Evolutionary conservation across 257 asterid genomes (phyloP), one percentile per base, ranked within the genome.

Genomic region (Solanum sitiens): DNA sequence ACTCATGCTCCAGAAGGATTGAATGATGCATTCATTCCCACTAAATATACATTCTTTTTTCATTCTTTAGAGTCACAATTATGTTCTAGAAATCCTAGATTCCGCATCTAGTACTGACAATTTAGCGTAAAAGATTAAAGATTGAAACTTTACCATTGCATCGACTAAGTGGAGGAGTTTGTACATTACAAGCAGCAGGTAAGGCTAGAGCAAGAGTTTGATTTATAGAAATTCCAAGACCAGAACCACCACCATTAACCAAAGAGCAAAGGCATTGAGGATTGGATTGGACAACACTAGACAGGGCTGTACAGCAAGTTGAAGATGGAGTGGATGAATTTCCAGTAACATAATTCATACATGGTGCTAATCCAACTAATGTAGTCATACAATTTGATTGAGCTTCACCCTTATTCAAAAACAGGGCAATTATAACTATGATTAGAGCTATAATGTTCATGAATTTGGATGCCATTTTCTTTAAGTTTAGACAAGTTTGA

Each of bases 151-250:
- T 89, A 92, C 96, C 93, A 4, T 89, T 89, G 84, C 96, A 94
- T 30, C 61, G 89, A 86, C 91, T 91, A 27, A 84, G 73, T 2
- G 93, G 89, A 59, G 94, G 94, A 79, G 96, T 92, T 25, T 65
- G 90, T 40, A 94, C 92, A 8, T 90, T 90, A 68, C 96, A 94
- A 71, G 90, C 86, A n/a, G 83, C 88, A n/a, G 96, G 95, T 67
- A 94, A 87, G 3, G 90, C 90, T 53, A 89, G 59, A 32, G 96
- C 96, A 23, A 91, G 93, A 89, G 96, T 92, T 72, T 90, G 93
- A 63, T 94, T 94, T 72, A 92, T 83, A 44, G 89, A 18, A 53
- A 90, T 18, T 12, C 93, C 95, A 8, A 88, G 70, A 14, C 91
- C 44, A 27, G 90, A 89, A 77, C 91, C 83, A 13, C 87, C 87